Conservation (phyloP, 176 grass and related monocot species). For the Oryza rufipogon region DNA sequence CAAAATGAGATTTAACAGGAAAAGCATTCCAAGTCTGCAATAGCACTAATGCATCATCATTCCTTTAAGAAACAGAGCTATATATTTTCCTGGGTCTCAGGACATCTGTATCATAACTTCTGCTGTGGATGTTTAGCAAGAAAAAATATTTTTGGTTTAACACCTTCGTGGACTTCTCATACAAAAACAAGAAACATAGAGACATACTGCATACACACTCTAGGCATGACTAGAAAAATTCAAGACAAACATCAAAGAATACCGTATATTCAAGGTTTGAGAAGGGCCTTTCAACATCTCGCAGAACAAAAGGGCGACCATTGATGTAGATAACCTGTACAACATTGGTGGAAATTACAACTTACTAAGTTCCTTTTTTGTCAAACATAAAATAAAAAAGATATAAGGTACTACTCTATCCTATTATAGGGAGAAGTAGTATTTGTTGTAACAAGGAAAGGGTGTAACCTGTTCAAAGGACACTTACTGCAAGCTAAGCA, state of each 20-base stretch:
- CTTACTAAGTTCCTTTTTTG: constrained; percentile 17
- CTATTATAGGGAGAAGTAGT: constrained; percentile 8
- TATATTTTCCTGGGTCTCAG: constrained; percentile 23
- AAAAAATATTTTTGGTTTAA: not conserved
- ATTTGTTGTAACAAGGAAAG: not conserved
- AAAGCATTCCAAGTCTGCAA: not conserved
- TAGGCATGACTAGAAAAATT: constrained; percentile 25
- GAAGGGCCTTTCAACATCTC: constrained; percentile 97
- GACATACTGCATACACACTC: not conserved
- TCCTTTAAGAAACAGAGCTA: constrained; percentile 31
- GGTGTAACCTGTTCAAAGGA: not conserved
- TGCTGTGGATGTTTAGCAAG: constrained; percentile 11
- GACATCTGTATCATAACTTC: constrained; percentile 20
- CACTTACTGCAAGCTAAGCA: constrained; percentile 22
- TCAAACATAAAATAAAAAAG: constrained; percentile 9
- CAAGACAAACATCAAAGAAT: constrained; percentile 34
- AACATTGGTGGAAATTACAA: constrained; percentile 35
- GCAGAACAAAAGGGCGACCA: constrained; percentile 82
- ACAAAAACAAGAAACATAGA: not conserved
- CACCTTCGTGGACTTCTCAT: constrained; percentile 7
- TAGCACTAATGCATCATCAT: not conserved
- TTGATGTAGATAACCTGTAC: constrained; percentile 95
- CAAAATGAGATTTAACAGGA: not conserved
- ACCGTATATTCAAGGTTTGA: constrained; percentile 99
- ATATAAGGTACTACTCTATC: constrained; percentile 1